Evolutionary conservation across 129 eudicot species (phyloP).

Genomic region (Centrapalus pauciflorus): DNA sequence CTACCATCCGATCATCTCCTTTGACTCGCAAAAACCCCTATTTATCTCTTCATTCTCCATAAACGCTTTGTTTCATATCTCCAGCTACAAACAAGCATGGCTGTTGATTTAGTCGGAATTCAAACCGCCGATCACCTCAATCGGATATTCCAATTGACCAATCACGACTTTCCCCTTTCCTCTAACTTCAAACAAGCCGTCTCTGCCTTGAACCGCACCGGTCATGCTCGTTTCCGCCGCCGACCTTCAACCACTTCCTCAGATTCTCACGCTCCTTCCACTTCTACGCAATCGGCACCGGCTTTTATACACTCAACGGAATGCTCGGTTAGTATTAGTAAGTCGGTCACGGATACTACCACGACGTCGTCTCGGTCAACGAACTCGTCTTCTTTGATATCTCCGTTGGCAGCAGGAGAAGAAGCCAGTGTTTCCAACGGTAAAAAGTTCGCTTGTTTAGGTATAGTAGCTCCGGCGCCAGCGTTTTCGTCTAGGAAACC

Average conservation of each 20-base stretch:
- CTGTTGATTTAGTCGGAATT: constrained; percentile 32
- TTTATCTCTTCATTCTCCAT: constrained; percentile 6
- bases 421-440: constrained; percentile 68
- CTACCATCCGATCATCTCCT: constrained; percentile 27
- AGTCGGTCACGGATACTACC: constrained; percentile 28
- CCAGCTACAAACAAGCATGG: constrained; percentile 11
- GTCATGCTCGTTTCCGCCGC: constrained; percentile 40
- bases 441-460: constrained; percentile 27
- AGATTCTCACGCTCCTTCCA: constrained; percentile 28
- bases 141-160: constrained; percentile 24
- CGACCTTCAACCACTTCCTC: constrained; percentile 17
- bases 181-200: constrained; percentile 16
- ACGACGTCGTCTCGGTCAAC: constrained; percentile 47
- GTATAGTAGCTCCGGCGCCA: constrained; percentile 35
- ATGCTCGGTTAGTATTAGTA: constrained; percentile 4
- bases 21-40: constrained; percentile 9
- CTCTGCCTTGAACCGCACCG: constrained; percentile 24
- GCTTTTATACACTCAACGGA: constrained; percentile 8
- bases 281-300: constrained; percentile 35
- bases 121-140: constrained; percentile 21
- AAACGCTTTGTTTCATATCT: neutral
- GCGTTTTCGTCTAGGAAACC: constrained; percentile 53
- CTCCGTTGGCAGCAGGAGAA: constrained; percentile 45
- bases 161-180: constrained; percentile 19
- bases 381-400: constrained; percentile 55